Percentiles rank a stretch among this genome's conserved stretches.
These are phyloP conservation scores for Solanum virginianum DNA, from an alignment of 257 asterid species.

Conservation along the genomic window DNA sequence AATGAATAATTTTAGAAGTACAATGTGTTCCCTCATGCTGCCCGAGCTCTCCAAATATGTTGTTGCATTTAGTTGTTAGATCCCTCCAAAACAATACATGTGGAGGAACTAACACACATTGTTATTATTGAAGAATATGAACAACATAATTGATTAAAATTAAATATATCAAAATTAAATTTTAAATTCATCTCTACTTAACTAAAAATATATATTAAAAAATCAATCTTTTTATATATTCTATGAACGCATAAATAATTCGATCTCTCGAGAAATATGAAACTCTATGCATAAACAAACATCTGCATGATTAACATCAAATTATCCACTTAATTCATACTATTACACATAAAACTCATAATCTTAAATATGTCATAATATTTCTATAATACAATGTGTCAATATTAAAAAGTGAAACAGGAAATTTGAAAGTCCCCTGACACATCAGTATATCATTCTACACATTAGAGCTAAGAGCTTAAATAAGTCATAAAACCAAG, in stretches of 20 bases:
- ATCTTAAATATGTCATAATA: not conserved
- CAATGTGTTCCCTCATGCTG: not conserved
- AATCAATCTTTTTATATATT: slow-evolving; percentile 39
- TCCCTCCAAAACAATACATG: not conserved
- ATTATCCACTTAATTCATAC: not conserved
- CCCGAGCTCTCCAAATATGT: not conserved
- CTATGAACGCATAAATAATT: slow-evolving; percentile 27
- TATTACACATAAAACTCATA: not conserved
- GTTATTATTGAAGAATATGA: not conserved
- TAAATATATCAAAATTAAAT: not conserved
- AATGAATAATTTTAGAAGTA: not conserved
- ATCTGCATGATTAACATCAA: not conserved
- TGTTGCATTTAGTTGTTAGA: not conserved
- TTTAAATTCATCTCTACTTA: not conserved
- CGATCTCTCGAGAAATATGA: no score
- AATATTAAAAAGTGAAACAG: not conserved
- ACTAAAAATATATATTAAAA: not conserved
- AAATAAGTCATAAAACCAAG: not conserved
- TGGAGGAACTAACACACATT: not conserved
- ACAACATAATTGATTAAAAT: not conserved
- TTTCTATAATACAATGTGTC: not conserved
- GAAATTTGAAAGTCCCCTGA: no score
- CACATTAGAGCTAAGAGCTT: not conserved
- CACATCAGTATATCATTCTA: no score
- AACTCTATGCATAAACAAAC: not conserved